Base-by-base conservation (phyloP, 371 early-diverging fungal species). In the Coemansia sp. region DNA sequence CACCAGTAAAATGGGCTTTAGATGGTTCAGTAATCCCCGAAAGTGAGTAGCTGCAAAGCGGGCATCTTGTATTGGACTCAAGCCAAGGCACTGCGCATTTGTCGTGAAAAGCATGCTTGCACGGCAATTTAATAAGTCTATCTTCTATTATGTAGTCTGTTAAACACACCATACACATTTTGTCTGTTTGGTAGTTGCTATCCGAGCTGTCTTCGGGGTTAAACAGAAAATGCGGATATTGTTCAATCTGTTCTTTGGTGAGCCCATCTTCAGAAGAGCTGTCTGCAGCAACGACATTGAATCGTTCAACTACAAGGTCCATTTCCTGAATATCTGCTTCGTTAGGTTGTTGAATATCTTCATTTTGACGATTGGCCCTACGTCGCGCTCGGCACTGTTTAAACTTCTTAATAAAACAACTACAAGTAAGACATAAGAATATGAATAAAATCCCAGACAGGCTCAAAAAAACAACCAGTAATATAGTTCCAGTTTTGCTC, bases 1-100 rank as follows among this genome's bases (percentile, higher is more conserved):
- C 48, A 40, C 44, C 36, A 32, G 51, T 4, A 29, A 61, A 24
- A 29, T 61, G 61, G 1, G 28, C 32, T 19, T 28, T 51, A 19
- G 29, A 5, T 4, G 29, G 24, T 3, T 17, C 15, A 0, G 17
- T 11, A 2, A 36, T 9, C 4, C 29, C 32, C 2, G 23, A 7
- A 51, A 32, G 19, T 9, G 11, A 26, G 12, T 15, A 32, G 29
- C 36, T 24, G 58, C 89, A 88, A 13, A 86, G 65, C n/a, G 89
- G 88, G 58, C 89, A 89, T 32, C 78, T 68, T n/a, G 74, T 66
- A 24, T 69, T 77, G 3, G 76, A 70, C 6, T 72, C 63, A 4
- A 87, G 74, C 89, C 90, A 91, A 12, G 80, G 81, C 28, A 88
- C 86, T 23, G 89, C 78, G 64, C 91, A 91, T 0, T 80, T 70